Conservation (phyloP, 139 green algal genomes). For the Chlorella sp. region DNA sequence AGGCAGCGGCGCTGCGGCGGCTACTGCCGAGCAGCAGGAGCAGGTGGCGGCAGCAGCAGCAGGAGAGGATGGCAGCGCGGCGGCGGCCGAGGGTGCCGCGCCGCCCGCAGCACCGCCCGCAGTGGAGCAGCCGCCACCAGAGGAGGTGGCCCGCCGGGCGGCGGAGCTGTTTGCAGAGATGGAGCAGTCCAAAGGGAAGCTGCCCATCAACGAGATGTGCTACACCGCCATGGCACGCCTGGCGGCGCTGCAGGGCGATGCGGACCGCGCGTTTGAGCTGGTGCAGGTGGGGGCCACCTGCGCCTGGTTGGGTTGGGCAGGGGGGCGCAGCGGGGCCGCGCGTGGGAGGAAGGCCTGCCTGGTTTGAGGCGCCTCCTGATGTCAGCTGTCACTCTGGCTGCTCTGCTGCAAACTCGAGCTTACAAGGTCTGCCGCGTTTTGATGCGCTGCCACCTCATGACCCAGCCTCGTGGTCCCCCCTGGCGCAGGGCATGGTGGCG, state of each 20-base stretch:
- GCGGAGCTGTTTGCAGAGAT: slow-evolving; percentile 38
- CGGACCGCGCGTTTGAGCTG: slow-evolving; percentile 43
- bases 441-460: too few relatives aligned
- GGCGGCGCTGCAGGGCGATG: slow-evolving; percentile 46
- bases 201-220: slow-evolving; percentile 26
- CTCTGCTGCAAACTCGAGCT: too few relatives aligned
- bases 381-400: too few relatives aligned
- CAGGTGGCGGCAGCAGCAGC: neutral
- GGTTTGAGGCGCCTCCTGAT: neutral
- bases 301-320: too few relatives aligned
- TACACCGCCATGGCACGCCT: slow-evolving; percentile 48
- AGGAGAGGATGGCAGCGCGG: neutral
- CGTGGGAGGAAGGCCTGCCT: neutral
- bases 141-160: neutral
- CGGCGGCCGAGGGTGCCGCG: neutral
- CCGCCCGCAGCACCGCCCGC: neutral
- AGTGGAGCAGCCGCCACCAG: neutral
- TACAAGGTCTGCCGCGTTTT: too few relatives aligned
- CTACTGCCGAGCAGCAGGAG: neutral
- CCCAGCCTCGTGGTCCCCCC: too few relatives aligned
- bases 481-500: slow-evolving; percentile 22
- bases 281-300: slow-evolving; percentile 28
- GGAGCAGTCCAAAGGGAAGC: neutral
- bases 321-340: too few relatives aligned
- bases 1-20: neutral